Percentiles rank a stretch among this genome's conserved stretches.
Evolutionary conservation across 192 early-diverging fungal species (phyloP).

Genomic region (Entophlyctis helioformis): DNA sequence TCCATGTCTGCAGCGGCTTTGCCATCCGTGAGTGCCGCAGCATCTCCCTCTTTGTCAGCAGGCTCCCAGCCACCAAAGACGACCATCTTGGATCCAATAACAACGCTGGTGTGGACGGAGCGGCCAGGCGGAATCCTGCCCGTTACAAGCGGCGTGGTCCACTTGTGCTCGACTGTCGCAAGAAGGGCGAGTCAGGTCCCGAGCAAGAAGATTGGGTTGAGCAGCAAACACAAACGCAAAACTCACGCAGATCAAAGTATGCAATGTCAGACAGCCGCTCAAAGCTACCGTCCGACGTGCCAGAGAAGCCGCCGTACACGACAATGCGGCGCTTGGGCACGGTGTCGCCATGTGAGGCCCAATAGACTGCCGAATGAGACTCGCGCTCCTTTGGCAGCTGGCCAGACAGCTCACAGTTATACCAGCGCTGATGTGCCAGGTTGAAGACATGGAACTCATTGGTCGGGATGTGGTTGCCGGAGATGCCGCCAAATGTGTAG

Average conservation of each 20-base stretch:
- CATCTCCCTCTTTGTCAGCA: no score
- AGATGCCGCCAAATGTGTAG: no score
- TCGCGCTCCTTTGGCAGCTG: slow-evolving; percentile 2
- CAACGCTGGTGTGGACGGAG: slow-evolving; percentile 2
- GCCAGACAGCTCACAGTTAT: background rate
- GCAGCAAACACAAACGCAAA: no score
- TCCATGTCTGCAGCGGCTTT: no score
- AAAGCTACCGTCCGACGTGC: background rate
- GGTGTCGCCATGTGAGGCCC: background rate
- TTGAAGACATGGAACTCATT: slow-evolving; percentile 9
- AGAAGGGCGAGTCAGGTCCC: background rate
- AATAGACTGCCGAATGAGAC: slow-evolving; percentile 8
- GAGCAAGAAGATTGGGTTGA: no score
- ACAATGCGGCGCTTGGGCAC: background rate
- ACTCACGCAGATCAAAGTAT: slow-evolving; percentile 6
- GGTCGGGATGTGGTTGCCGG: background rate
- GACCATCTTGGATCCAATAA: slow-evolving; percentile 5
- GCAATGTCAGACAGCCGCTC: slow-evolving; percentile 3
- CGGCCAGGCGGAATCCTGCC: slow-evolving; percentile 3
- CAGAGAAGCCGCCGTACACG: slow-evolving; percentile 7
- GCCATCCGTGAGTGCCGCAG: no score
- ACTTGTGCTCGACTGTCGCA: background rate
- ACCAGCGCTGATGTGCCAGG: slow-evolving; percentile 1
- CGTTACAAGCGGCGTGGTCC: background rate
- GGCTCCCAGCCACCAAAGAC: slow-evolving; percentile 8